Percentiles rank a stretch among this genome's conserved stretches.
Evolutionary conservation across 1,139 yeast species (phyloP).

Genomic region (Lodderomyces margitis): DNA sequence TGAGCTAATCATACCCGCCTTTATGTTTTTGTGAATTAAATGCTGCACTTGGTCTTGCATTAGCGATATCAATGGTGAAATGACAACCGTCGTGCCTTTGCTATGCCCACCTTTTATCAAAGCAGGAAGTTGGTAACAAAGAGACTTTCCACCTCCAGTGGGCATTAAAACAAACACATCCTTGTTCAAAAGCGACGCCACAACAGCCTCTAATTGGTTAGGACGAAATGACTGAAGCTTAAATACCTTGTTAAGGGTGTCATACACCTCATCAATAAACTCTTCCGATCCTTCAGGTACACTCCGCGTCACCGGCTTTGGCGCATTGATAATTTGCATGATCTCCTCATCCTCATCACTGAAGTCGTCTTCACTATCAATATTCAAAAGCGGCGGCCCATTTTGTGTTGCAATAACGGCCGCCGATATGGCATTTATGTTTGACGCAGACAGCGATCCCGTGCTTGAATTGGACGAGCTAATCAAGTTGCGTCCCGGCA

Average conservation of each 20-base stretch:
- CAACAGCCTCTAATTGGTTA: slow-evolving; percentile 84
- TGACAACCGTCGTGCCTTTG: slow-evolving; percentile 82
- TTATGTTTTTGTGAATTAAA: slow-evolving; percentile 59
- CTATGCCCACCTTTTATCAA: slow-evolving; percentile 72
- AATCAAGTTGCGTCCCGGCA: slow-evolving; percentile 1
- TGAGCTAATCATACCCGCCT: slow-evolving; percentile 88
- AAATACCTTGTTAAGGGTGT: slow-evolving; percentile 57
- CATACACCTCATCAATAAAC: slow-evolving; percentile 56
- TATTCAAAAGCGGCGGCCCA: slow-evolving; percentile 8
- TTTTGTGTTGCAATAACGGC: slow-evolving; percentile 3
- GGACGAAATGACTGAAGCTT: slow-evolving; percentile 67
- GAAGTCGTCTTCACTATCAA: slow-evolving; percentile 26
- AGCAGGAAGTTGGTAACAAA: slow-evolving; percentile 96
- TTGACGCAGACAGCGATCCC: background rate
- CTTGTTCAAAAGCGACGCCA: slow-evolving; percentile 73
- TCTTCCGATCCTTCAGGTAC: slow-evolving; percentile 34
- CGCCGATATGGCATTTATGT: slow-evolving; percentile 1
- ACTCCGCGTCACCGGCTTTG: slow-evolving; percentile 8
- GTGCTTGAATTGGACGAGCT: background rate
- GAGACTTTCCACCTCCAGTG: slow-evolving; percentile 97
- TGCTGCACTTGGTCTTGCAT: slow-evolving; percentile 98
- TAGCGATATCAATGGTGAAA: slow-evolving; percentile 90
- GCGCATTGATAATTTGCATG: slow-evolving; percentile 21
- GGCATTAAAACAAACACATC: slow-evolving; percentile 98
- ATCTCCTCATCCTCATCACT: slow-evolving; percentile 41